Conservation (phyloP, 139 green algal species). For the Chlamydomonas eustigma region DNA sequence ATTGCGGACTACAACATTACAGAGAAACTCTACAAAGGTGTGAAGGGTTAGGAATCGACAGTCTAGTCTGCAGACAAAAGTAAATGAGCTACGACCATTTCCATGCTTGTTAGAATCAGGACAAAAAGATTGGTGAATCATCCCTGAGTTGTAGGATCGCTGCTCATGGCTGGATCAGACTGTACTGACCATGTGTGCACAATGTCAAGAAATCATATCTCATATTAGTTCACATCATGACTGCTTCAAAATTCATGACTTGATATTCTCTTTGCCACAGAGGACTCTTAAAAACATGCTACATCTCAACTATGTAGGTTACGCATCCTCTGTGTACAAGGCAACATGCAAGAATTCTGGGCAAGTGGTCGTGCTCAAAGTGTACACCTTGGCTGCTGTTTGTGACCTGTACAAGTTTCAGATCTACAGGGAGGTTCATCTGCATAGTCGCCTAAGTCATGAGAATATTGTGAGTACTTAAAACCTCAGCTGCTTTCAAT, state of each 20-base stretch:
- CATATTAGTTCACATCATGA: background rate
- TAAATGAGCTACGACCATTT: no score
- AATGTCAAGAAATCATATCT: background rate
- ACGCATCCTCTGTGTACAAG: constrained; percentile 47
- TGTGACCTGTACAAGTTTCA: constrained; percentile 62
- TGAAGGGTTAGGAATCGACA: no score
- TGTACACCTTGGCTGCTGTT: constrained; percentile 41
- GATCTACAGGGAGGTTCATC: constrained; percentile 47
- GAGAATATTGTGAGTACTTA: constrained; percentile 49
- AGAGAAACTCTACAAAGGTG: constrained; percentile 37
- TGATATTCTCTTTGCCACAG: background rate
- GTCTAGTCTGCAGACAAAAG: no score
- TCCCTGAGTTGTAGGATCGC: no score
- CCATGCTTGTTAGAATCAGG: no score
- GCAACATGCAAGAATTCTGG: constrained; percentile 36
- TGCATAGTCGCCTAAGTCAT: constrained; percentile 44
- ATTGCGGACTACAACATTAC: constrained; percentile 43
- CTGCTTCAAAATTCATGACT: background rate
- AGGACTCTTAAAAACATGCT: no score
- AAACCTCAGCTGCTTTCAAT: no score
- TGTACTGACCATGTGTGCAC: background rate
- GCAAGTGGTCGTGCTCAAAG: constrained; percentile 53
- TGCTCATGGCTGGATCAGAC: constrained; percentile 6
- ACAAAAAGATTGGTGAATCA: no score
- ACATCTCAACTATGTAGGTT: constrained; percentile 2